Percentiles rank a stretch among this genome's conserved stretches.
phyloP scores from a whole-genome alignment of 2,329 filamentous ascomycete genomes.

The Dothiorella sarmentorum region DNA sequence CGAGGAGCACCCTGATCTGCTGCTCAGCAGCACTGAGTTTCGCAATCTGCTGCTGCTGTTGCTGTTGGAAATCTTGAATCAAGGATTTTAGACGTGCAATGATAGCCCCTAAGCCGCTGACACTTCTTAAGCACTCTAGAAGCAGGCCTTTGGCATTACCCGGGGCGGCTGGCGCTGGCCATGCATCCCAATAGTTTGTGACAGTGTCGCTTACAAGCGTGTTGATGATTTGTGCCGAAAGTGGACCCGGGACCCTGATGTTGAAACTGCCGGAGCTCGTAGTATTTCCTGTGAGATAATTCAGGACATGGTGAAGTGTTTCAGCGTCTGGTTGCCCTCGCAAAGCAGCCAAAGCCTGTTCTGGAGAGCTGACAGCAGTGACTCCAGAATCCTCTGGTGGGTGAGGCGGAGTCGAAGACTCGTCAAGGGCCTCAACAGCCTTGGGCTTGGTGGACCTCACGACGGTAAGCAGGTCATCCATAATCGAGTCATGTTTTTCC shows the following conservation, averaged over 20 bases:
- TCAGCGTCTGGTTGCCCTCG: conserved; percentile 62
- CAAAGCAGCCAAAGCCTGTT: conserved; percentile 58
- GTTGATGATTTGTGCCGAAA: conserved; percentile 71
- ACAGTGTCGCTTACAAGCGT: conserved; percentile 69
- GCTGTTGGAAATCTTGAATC: conserved; percentile 38
- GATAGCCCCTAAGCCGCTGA: conserved; percentile 75
- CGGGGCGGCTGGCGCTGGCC: conserved; percentile 35
- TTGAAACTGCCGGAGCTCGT: conserved; percentile 44
- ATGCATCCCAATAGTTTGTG: conserved; percentile 74
- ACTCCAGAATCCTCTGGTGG: not conserved
- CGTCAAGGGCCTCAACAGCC: not conserved
- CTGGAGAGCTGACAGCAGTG: conserved; percentile 26
- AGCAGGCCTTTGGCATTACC: conserved; percentile 42
- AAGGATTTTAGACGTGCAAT: conserved; percentile 65
- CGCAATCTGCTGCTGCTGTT: conserved; percentile 27
- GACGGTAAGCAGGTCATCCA: conserved; percentile 50
- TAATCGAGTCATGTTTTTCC: conserved; percentile 27
- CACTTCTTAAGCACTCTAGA: conserved; percentile 63
- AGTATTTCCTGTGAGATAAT: conserved; percentile 45
- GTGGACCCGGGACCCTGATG: conserved; percentile 61
- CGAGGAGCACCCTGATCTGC: conserved; percentile 41
- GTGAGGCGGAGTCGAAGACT: not conserved
- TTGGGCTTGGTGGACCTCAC: conserved; percentile 33
- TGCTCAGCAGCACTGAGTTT: conserved; percentile 23
- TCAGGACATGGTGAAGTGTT: conserved; percentile 51